These are phyloP conservation scores for Bertia moriformis DNA, from an alignment of 2,329 filamentous ascomycete genomes.

Conservation along the genomic window DNA sequence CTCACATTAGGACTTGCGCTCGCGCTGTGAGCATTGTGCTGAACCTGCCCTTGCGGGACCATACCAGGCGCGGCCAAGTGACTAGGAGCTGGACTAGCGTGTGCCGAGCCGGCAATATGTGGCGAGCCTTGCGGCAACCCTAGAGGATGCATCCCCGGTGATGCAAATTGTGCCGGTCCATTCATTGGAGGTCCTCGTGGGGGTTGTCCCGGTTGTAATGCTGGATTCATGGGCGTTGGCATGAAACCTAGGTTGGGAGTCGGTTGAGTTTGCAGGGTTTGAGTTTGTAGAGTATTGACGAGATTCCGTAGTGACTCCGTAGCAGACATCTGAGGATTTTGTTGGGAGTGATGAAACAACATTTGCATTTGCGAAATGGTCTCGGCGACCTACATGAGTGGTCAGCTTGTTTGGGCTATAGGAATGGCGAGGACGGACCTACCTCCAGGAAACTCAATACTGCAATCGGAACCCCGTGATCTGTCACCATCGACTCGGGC, in stretches of 20 bases:
- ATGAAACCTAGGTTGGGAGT: neutral
- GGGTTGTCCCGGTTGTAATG: neutral
- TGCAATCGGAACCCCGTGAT: neutral
- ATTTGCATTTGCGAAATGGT: neutral
- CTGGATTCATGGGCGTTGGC: neutral
- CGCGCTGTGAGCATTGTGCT: neutral
- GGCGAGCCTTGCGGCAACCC: neutral
- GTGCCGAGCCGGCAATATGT: neutral
- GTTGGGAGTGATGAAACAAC: neutral
- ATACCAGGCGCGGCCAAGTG: neutral
- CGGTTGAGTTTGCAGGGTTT: neutral
- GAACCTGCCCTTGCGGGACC: neutral
- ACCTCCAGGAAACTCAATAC: neutral
- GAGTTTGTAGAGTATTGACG: too few relatives aligned
- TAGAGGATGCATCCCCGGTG: neutral
- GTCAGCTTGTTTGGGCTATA: too few relatives aligned
- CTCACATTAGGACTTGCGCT: neutral
- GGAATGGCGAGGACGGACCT: too few relatives aligned
- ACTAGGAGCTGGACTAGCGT: neutral
- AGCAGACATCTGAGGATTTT: neutral
- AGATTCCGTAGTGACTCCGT: neutral
- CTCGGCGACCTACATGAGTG: too few relatives aligned
- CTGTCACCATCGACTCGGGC: neutral
- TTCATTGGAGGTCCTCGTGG: neutral
- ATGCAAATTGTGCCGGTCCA: neutral